Base-by-base conservation (phyloP, 768 basidiomycete genomes). In the Tylopilus sp. region DNA sequence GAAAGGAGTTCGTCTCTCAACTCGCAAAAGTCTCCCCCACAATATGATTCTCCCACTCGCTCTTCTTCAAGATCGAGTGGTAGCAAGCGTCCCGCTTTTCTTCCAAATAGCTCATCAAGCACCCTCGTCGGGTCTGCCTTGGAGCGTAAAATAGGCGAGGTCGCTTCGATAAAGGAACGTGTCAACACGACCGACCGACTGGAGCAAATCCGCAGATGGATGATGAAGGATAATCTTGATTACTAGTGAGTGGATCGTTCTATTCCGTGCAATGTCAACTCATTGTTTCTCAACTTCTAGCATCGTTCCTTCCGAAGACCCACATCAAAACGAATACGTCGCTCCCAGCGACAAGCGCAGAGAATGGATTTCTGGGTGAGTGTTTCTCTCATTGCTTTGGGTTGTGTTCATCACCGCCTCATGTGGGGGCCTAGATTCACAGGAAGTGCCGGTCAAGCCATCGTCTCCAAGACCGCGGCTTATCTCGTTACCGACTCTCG, bases 241-340 rank as follows among this genome's bases (percentile, higher is more conserved):
- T 88, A 83, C 60, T 91, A 90, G 88, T 90, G 61, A 68, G 85
- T 77, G 23, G 35, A 47, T 54, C 33, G 26, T 18, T 36, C 25
- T 42, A 38, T 51, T 48, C 28, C 33, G 17, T 33, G 28, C 25
- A 8, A 28, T 48, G 50, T 47, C 48, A 40, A 26, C 52, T 61
- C 39, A 40, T n/a, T 50, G 12, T 44, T 48, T 39, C 38, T 4
- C 28, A 5, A 28, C 48, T 33, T 57, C n/a, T 44, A 92, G 89
- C 60, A 67, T 91, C 56, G 67, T 92, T 42, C 89, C 89, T 3
- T 82, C 78, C 31, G 88, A 89, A 67, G 91, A 93, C 62, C 85
- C 88, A 6, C 91, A 93, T 63, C 80, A 81, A 46, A 90, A 89
- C 0, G 91, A 93, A 67, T 91, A 90, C 53, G 85, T 91, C 22